Conservation (phyloP, 345 rosid species). For the Citrus hindsii region DNA sequence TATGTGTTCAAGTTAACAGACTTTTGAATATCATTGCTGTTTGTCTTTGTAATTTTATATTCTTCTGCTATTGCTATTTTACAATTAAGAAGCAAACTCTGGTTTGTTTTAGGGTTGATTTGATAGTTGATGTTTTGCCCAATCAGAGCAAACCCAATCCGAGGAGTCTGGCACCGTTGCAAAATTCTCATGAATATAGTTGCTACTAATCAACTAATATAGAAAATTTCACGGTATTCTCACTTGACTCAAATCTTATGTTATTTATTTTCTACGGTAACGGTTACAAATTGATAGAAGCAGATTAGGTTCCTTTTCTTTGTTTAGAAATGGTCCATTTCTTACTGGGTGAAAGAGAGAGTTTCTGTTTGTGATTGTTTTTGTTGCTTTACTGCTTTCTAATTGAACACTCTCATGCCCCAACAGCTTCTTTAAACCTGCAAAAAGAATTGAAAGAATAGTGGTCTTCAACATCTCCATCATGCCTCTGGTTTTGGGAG, state of each 20-base stretch:
- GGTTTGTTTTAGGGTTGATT: constrained; percentile 7
- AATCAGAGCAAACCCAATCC: constrained; percentile 20
- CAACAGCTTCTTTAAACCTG: constrained; percentile 37
- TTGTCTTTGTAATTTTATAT: background rate
- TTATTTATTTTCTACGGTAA: constrained; percentile 11
- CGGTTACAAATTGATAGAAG: constrained; percentile 5
- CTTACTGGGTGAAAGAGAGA: constrained; percentile 24
- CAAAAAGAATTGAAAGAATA: constrained; percentile 40
- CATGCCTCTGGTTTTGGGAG: constrained; percentile 37
- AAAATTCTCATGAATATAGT: constrained; percentile 10
- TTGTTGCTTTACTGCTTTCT: constrained; percentile 24
- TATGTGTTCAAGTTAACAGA: constrained; percentile 17
- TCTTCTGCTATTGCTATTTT: constrained; percentile 21
- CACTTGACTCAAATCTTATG: constrained; percentile 5
- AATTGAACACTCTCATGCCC: constrained; percentile 15
- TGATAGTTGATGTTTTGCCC: constrained; percentile 14
- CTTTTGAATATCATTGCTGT: constrained; percentile 14
- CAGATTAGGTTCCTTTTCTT: constrained; percentile 10
- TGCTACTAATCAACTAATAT: constrained; percentile 13
- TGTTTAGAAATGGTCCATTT: constrained; percentile 35
- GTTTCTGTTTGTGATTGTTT: constrained; percentile 14
- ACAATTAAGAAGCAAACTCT: constrained; percentile 20
- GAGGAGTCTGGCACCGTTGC: constrained; percentile 6
- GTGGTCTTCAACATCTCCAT: constrained; percentile 35
- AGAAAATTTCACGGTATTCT: constrained; percentile 4